Evolutionary conservation across 2,329 filamentous ascomycete genomes (phyloP), one percentile per base, ranked within the genome.

Genomic region (Claviceps humidiphila): DNA sequence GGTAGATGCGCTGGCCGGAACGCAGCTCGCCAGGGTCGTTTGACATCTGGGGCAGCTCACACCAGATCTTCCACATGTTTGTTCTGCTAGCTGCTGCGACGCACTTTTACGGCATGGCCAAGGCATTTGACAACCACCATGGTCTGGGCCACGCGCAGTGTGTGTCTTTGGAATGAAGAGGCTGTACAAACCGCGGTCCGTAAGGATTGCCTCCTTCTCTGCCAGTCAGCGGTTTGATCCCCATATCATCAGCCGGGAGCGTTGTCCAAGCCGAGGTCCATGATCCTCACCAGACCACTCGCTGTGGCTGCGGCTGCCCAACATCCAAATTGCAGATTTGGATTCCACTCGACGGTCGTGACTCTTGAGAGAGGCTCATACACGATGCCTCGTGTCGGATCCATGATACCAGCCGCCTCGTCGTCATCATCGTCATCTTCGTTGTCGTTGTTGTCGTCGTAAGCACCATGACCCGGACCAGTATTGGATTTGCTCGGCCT

Each of bases 1-100:
- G 13, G 5, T 40, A 86, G 82, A 74, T 79, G 51, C 83, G 93
- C 40, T 82, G 91, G 68, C 93, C 93, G 0, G 93, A 98, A 71
- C 77, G 88, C 54, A 80, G 77, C 61, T 78, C 72, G 45, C 93
- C 91, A 0, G 87, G 89, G 1, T 73, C 67, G 7, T 96, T 91
- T 63, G 93, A 98, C 68, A 87, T 96, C 50, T 87, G 87, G 79
- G 91, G 93, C 40, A 89, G 84, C 64, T 95, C 89, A 20, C 93
- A 98, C 68, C 93, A 98, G 70, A 85, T 98, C 57, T 98, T 98
- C 67, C 93, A 98, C 71, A 73, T 95, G 41, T 77, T 93, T 57
- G 90, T 98, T 30, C 74, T 97, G 16, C 67, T 89, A 55, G 93
- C 93, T 0, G 91, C 89, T 0, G 77, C 79, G 1, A 79, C 85